phyloP scores from a whole-genome alignment of 2,329 filamentous ascomycete genomes.

The Sporothrix luriei region DNA sequence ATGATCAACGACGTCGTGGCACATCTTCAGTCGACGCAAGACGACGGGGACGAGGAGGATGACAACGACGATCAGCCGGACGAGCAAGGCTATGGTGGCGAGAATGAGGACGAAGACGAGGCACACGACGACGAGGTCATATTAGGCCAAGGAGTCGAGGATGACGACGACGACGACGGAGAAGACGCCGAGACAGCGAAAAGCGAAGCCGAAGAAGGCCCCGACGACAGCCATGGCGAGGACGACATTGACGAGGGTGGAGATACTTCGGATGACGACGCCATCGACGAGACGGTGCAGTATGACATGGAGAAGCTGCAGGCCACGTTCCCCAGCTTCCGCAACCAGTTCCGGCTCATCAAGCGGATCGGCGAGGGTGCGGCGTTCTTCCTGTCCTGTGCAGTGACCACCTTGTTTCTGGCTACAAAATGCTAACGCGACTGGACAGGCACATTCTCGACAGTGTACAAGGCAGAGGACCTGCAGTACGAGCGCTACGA shows the following conservation, averaged over 20 bases:
- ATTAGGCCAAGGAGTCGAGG: constrained; percentile 37
- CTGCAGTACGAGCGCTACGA: constrained; percentile 78
- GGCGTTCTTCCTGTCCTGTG: constrained; percentile 24
- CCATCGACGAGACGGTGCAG: constrained; percentile 68
- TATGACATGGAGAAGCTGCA: constrained; percentile 88
- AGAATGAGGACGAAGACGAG: constrained; percentile 51
- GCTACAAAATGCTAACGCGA: background rate
- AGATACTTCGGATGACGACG: constrained; percentile 61
- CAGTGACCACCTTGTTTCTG: background rate
- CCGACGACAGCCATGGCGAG: constrained; percentile 42
- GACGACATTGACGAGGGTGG: constrained; percentile 47
- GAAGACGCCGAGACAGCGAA: constrained; percentile 52
- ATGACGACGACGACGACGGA: constrained; percentile 40
- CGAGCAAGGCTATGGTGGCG: constrained; percentile 42
- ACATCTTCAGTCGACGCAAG: constrained; percentile 34
- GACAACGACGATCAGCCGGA: constrained; percentile 43
- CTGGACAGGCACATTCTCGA: constrained; percentile 84
- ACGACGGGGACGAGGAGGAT: constrained; percentile 40
- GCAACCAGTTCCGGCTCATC: constrained; percentile 81
- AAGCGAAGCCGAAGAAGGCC: constrained; percentile 41
- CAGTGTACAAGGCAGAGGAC: constrained; percentile 98
- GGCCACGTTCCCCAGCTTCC: constrained; percentile 79
- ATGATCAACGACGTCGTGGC: constrained; percentile 51
- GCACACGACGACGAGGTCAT: constrained; percentile 40
- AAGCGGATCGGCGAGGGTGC: constrained; percentile 95